Base-by-base conservation (phyloP, 345 rosid genomes). In the Heritiera littoralis region DNA sequence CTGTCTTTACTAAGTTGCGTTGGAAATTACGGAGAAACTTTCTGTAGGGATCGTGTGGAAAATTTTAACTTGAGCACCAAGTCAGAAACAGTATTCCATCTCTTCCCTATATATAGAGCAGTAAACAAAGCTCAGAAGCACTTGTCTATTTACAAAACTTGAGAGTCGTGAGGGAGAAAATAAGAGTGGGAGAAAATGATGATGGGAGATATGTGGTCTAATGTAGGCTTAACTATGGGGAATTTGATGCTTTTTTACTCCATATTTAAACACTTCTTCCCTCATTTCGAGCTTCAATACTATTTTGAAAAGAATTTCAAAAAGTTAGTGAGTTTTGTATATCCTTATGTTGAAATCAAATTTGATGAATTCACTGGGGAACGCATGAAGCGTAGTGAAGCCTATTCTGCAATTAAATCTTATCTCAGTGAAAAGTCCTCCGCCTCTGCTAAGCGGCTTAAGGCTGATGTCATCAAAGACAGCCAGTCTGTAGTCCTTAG, bases 281-380 rank as follows among this genome's bases (percentile, higher is more conserved):
- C 89, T 66, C 14, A 49, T 30, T 87, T 4, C 69, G 81, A 18
- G 9, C 38, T 35, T 35, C 38, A 35, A 35, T 35, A 0, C 64
- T 43, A 70, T 67, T 11, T 85, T 17, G 81, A 82, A 45, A 72
- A 81, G 49, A 77, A 77, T 61, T 3, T 77, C 43, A 80, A 59
- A 9, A 80, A 58, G 48, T 17, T 81, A 32, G 64, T 77, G 32
- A 14, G 75, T 58, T 69, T 73, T 30, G 56, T 85, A 52, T 56
- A 86, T 54, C 92, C 90, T 49, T 90, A 84, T 69, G 81, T 88
- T 38, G 76, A 85, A 40, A 87, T 90, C 64, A 81, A 55, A 1
- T 90, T 90, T 69, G 75, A 80, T 48, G 91, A 90, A 46, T 85
- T 74, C 76, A 64, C 81, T 0, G 87, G 87, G 48, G 83, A 84